These are phyloP conservation scores for Mycena galericulata DNA, from an alignment of 768 basidiomycete species.

Conservation along the genomic window DNA sequence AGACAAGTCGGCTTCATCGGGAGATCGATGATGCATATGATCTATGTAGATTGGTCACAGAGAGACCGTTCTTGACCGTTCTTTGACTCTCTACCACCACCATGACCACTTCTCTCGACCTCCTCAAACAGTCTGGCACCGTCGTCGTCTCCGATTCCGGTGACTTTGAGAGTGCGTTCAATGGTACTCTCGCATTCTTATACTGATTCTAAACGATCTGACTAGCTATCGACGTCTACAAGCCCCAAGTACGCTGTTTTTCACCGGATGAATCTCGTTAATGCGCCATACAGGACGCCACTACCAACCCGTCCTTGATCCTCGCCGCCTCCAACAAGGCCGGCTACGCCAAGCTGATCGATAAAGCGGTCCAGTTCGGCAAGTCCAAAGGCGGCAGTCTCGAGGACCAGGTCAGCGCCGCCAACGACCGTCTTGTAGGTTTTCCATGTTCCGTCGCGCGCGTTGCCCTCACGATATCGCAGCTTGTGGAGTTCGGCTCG, in stretches of 20 bases:
- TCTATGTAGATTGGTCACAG: no score
- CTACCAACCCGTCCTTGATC: conserved; percentile 97
- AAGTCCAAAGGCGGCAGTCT: conserved; percentile 85
- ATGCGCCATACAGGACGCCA: conserved; percentile 78
- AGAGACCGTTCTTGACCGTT: no score
- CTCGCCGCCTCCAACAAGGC: conserved; percentile 93
- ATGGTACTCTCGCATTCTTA: conserved; percentile 35
- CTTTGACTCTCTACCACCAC: conserved; percentile 50
- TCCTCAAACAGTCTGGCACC: conserved; percentile 92
- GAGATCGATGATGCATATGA: no score
- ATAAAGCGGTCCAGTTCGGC: conserved; percentile 77
- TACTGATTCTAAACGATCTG: conserved; percentile 42
- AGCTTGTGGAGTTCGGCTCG: conserved; percentile 98
- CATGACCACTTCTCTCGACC: conserved; percentile 87
- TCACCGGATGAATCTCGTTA: not conserved
- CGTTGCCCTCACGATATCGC: conserved; percentile 5
- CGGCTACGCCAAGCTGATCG: conserved; percentile 85
- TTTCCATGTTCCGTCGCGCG: not conserved
- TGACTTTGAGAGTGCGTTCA: conserved; percentile 84
- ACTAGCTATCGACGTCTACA: conserved; percentile 94
- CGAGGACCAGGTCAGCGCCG: conserved; percentile 81
- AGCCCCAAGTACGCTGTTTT: conserved; percentile 75
- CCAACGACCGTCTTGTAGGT: conserved; percentile 88
- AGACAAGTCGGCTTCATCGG: no score
- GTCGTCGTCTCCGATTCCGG: conserved; percentile 98